Evolutionary conservation across 2,329 filamentous ascomycete genomes (phyloP).

Genomic region (Colletotrichum sidae): DNA sequence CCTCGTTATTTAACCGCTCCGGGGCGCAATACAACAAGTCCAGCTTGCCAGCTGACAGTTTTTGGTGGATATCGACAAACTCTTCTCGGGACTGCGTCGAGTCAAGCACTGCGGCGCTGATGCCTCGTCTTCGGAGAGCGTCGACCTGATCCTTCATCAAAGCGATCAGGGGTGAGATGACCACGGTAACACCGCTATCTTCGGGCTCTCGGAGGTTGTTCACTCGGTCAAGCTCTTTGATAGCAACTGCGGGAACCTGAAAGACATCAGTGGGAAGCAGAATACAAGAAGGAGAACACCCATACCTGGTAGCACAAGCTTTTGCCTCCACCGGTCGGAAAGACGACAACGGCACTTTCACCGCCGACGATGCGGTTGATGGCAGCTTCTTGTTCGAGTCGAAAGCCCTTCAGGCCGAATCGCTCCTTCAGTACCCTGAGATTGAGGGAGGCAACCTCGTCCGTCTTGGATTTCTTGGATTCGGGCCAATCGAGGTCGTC

Average conservation of each 20-base stretch:
- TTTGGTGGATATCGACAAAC: constrained; percentile 50
- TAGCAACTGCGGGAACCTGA: constrained; percentile 60
- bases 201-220: constrained; percentile 42
- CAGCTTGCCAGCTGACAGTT: constrained; percentile 57
- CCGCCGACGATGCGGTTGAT: constrained; percentile 52
- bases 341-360: constrained; percentile 56
- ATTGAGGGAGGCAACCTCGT: constrained; percentile 32
- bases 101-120: constrained; percentile 66
- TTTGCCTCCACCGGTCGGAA: constrained; percentile 63
- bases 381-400: constrained; percentile 57
- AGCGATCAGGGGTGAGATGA: constrained; percentile 67
- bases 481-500: background rate
- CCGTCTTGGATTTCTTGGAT: constrained; percentile 8
- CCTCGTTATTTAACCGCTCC: constrained; percentile 71
- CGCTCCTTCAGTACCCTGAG: constrained; percentile 48
- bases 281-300: background rate
- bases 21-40: constrained; percentile 69
- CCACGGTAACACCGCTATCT: constrained; percentile 63
- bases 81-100: constrained; percentile 65
- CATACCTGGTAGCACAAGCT: constrained; percentile 61
- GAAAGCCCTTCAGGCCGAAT: constrained; percentile 54
- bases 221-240: constrained; percentile 54
- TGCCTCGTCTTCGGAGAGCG: constrained; percentile 59
- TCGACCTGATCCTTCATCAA: constrained; percentile 73
- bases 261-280: background rate